Conservation (phyloP, 1,284 basidiomycete genomes). For the Tremellales sp. region DNA sequence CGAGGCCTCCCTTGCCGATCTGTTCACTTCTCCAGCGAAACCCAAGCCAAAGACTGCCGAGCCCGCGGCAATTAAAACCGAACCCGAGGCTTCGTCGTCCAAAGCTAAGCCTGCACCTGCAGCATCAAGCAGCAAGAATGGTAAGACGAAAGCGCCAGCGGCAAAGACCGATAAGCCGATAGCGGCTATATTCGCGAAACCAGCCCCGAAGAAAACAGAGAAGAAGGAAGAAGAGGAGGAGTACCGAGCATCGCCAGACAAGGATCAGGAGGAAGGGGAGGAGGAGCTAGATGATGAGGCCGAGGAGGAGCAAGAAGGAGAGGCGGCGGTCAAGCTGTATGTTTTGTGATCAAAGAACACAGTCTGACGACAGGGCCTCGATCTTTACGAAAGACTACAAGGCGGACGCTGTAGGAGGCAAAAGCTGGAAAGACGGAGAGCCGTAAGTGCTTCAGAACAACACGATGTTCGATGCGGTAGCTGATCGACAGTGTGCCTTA, state of each 20-base stretch:
- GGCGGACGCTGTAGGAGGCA: slow-evolving; percentile 69
- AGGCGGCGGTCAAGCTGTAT: slow-evolving; percentile 62
- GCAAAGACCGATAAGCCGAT: slow-evolving; percentile 37
- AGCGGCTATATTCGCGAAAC: slow-evolving; percentile 48
- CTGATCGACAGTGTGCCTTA: slow-evolving; percentile 73
- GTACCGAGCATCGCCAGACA: slow-evolving; percentile 44
- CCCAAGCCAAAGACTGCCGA: neutral
- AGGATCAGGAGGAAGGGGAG: slow-evolving; percentile 49
- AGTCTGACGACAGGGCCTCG: slow-evolving; percentile 56
- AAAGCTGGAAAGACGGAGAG: slow-evolving; percentile 81
- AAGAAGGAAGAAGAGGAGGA: slow-evolving; percentile 30
- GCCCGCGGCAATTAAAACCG: neutral
- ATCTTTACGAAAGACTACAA: slow-evolving; percentile 51
- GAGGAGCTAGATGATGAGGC: slow-evolving; percentile 46
- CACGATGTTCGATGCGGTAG: neutral
- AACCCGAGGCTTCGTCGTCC: slow-evolving; percentile 3
- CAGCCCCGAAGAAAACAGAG: slow-evolving; percentile 21
- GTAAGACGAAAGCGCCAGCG: slow-evolving; percentile 2
- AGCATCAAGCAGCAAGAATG: slow-evolving; percentile 4
- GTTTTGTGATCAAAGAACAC: slow-evolving; percentile 15
- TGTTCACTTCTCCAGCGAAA: slow-evolving; percentile 20
- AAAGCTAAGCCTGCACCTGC: slow-evolving; percentile 11
- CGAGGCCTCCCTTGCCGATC: slow-evolving; percentile 17
- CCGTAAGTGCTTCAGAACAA: slow-evolving; percentile 62
- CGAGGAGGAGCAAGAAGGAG: slow-evolving; percentile 57